Evolutionary conservation across 2,329 filamentous ascomycete genomes (phyloP).

Genomic region (Immersiporthe knoxdaviesiana): DNA sequence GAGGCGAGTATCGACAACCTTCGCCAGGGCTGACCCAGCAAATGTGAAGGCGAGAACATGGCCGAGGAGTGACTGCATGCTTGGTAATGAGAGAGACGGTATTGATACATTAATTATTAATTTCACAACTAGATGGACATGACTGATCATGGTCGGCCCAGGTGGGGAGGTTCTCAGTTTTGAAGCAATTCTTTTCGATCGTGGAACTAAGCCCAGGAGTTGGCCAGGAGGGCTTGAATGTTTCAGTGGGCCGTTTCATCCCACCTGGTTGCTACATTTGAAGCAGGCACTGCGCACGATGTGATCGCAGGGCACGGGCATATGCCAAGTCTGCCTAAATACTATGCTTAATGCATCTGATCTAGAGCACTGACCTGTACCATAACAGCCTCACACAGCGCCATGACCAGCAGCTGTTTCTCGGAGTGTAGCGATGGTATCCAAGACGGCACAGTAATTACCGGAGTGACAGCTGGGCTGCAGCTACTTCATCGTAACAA

Average conservation of each 20-base stretch:
- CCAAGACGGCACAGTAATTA: background rate
- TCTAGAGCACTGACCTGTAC: background rate
- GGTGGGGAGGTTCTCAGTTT: background rate
- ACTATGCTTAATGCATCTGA: background rate
- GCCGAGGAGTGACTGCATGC: background rate
- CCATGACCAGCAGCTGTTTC: background rate
- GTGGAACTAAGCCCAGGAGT: background rate
- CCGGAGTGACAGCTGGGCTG: background rate
- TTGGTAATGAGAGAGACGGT: too few relatives aligned
- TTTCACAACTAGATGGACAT: too few relatives aligned
- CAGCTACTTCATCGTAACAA: background rate
- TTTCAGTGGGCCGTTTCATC: slow-evolving; percentile 28
- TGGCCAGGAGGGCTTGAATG: background rate
- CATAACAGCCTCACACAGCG: background rate
- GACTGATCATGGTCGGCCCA: too few relatives aligned
- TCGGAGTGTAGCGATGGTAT: background rate
- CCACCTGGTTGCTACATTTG: slow-evolving; percentile 9
- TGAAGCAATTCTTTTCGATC: background rate
- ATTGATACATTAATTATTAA: too few relatives aligned
- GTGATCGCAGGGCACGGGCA: background rate
- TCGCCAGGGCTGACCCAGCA: background rate
- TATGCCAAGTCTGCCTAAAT: background rate
- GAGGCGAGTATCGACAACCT: background rate
- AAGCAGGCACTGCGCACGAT: background rate
- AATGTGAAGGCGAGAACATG: background rate